Evolutionary conservation across 176 grass and related monocot species (phyloP).

Genomic region (Chrysopogon serrulatus): DNA sequence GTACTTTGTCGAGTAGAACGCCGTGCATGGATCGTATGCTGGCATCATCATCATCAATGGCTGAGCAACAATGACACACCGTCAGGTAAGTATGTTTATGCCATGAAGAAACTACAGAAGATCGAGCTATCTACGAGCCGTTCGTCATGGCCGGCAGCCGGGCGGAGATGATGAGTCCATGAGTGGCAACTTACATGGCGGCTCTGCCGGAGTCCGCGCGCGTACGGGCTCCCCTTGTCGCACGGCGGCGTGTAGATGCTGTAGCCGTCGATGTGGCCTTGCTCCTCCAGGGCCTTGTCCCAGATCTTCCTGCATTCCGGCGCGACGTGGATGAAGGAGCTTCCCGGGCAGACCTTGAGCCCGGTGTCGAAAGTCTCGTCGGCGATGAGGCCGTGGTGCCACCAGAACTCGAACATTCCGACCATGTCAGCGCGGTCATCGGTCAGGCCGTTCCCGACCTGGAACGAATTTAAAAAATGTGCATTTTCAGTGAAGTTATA

Average conservation of each 20-base stretch:
- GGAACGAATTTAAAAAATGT: background rate
- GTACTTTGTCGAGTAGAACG: background rate
- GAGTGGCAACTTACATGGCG: background rate
- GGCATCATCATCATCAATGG: background rate
- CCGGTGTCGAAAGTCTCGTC: background rate
- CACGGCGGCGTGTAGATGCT: background rate
- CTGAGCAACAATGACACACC: background rate
- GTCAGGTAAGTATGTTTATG: background rate
- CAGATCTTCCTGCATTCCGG: background rate
- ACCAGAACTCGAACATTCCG: constrained; percentile 22
- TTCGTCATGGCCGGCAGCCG: no score
- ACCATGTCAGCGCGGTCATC: background rate
- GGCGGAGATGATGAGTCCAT: background rate
- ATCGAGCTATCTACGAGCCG: no score
- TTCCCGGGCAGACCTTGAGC: constrained; percentile 3
- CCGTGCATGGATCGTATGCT: background rate
- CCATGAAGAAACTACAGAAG: no score
- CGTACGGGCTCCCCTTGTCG: background rate
- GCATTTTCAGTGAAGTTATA: no score
- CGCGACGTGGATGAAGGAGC: background rate
- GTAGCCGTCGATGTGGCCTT: background rate
- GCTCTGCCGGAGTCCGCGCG: no score
- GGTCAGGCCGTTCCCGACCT: constrained; percentile 31
- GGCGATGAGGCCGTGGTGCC: constrained; percentile 19
- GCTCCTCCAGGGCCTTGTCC: background rate